Conservation (phyloP, 1,284 basidiomycete genomes). For the Ganoderma lucidum region DNA sequence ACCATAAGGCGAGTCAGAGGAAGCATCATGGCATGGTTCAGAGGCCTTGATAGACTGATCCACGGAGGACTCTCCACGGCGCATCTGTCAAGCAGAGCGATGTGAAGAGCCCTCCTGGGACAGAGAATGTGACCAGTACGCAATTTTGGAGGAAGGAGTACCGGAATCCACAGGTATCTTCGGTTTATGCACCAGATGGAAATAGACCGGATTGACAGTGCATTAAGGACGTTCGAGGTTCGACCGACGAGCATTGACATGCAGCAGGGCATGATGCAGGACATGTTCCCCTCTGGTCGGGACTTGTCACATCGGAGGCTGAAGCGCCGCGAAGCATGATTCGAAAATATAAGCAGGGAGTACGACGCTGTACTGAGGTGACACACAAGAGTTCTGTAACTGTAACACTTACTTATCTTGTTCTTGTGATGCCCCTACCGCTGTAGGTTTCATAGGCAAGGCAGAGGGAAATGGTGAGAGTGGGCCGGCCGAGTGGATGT, state of each 20-base stretch:
- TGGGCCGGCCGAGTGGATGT: not conserved
- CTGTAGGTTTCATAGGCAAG: not conserved
- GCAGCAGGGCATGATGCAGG: not conserved
- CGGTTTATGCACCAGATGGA: not conserved
- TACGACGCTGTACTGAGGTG: not conserved
- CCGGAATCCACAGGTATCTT: not conserved
- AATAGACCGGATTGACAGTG: not conserved
- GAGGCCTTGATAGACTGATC: not conserved
- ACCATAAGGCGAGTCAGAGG: not conserved
- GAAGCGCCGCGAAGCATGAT: not conserved
- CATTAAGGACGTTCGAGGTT: not conserved
- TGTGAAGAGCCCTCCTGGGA: not conserved
- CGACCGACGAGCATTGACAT: no score
- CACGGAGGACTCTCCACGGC: not conserved
- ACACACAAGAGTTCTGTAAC: not conserved
- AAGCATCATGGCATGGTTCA: not conserved
- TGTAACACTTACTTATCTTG: not conserved
- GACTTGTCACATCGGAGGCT: not conserved
- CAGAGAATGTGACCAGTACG: not conserved
- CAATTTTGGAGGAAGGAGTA: not conserved
- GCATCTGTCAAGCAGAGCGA: slow-evolving; percentile 4
- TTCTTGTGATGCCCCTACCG: not conserved
- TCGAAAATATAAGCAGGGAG: not conserved
- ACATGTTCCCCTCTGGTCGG: not conserved
- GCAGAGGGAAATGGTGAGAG: not conserved